Conservation (phyloP, 2,329 filamentous ascomycete genomes). For the Pseudogymnoascus pannorum region DNA sequence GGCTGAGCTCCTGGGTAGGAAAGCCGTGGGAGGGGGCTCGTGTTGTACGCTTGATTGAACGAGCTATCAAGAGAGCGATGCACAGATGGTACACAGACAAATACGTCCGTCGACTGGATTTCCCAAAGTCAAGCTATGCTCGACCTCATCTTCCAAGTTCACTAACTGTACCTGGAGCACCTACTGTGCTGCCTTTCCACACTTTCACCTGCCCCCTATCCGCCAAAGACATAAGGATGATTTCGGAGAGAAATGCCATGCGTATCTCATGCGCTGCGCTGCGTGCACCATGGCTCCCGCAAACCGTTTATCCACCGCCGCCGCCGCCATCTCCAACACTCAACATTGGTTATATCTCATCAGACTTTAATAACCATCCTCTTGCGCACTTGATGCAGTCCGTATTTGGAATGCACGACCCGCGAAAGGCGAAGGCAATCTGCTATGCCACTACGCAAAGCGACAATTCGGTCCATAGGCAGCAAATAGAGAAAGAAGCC, state of each 20-base stretch:
- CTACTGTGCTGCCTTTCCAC: constrained; percentile 93
- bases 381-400: constrained; percentile 98
- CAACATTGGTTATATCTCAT: constrained; percentile 94
- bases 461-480: constrained; percentile 80
- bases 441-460: constrained; percentile 94
- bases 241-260: constrained; percentile 89
- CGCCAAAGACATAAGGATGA: constrained; percentile 83
- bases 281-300: constrained; percentile 76
- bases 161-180: constrained; percentile 75
- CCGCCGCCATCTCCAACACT: constrained; percentile 72
- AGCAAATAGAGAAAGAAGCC: constrained; percentile 87
- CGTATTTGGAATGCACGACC: constrained; percentile 86
- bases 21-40: constrained; percentile 84
- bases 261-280: constrained; percentile 89
- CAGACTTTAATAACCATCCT: constrained; percentile 98
- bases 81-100: constrained; percentile 86
- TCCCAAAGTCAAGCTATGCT: constrained; percentile 52
- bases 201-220: constrained; percentile 94
- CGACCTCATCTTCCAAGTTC: constrained; percentile 66
- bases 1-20: constrained; percentile 55
- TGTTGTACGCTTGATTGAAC: constrained; percentile 74
- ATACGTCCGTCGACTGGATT: constrained; percentile 55
- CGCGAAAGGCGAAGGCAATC: constrained; percentile 66
- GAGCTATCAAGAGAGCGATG: constrained; percentile 66
- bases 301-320: constrained; percentile 76